phyloP scores from a whole-genome alignment of 192 early-diverging fungal genomes.

The Pilobolus umbonatus region DNA sequence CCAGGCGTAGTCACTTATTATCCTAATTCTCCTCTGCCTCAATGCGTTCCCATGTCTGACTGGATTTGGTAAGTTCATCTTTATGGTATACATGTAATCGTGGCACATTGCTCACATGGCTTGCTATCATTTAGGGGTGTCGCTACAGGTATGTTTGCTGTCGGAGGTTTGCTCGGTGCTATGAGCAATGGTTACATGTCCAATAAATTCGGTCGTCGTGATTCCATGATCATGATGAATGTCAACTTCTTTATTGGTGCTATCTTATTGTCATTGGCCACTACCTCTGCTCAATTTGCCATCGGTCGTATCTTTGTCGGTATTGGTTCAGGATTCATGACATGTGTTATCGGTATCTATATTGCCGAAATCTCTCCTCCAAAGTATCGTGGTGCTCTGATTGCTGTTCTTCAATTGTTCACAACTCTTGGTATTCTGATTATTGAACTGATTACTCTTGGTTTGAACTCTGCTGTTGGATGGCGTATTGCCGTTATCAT shows the following conservation, averaged over 20 bases:
- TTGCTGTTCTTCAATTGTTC: slow-evolving; percentile 50
- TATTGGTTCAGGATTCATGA: slow-evolving; percentile 53
- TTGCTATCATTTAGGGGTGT: slow-evolving; percentile 40
- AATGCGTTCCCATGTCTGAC: slow-evolving; percentile 31
- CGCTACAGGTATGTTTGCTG: slow-evolving; percentile 52
- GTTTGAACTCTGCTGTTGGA: slow-evolving; percentile 32
- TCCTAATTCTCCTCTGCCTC: slow-evolving; percentile 25
- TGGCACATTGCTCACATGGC: background rate
- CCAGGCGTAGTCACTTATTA: slow-evolving; percentile 24
- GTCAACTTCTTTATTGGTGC: slow-evolving; percentile 44
- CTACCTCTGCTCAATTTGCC: slow-evolving; percentile 28
- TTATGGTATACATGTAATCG: background rate
- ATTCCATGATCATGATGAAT: slow-evolving; percentile 50
- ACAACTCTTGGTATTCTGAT: slow-evolving; percentile 56
- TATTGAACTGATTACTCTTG: slow-evolving; percentile 40
- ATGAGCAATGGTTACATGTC: slow-evolving; percentile 58
- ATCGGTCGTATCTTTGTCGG: slow-evolving; percentile 49
- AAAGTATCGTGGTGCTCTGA: slow-evolving; percentile 40
- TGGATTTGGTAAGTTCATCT: slow-evolving; percentile 40
- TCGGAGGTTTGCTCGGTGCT: slow-evolving; percentile 66
- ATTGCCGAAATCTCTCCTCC: slow-evolving; percentile 53
- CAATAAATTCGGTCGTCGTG: slow-evolving; percentile 58
- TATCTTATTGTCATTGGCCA: slow-evolving; percentile 34
- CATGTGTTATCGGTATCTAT: slow-evolving; percentile 50
- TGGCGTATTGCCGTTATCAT: slow-evolving; percentile 51